phyloP scores from a whole-genome alignment of 2,329 filamentous ascomycete species.

The Sporothrix variecibatus region DNA sequence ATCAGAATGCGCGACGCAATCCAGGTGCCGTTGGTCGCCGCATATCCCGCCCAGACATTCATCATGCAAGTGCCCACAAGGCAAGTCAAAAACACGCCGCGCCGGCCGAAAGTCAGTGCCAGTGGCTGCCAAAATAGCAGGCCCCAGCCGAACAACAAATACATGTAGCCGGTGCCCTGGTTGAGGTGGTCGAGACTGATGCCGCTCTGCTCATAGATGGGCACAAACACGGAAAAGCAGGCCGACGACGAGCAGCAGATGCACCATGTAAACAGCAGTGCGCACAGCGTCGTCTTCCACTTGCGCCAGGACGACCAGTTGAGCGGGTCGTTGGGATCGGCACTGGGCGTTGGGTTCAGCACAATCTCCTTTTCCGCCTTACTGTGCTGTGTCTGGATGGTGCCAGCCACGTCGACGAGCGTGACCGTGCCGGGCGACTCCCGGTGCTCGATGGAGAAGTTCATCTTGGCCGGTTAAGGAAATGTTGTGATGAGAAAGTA shows the following conservation, averaged over 20 bases:
- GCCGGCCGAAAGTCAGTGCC: constrained; percentile 46
- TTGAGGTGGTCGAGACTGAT: constrained; percentile 50
- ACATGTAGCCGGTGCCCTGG: constrained; percentile 51
- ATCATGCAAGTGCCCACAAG: constrained; percentile 37
- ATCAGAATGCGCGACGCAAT: constrained; percentile 47
- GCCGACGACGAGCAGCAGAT: constrained; percentile 41
- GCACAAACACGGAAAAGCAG: constrained; percentile 52
- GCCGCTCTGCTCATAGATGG: constrained; percentile 49
- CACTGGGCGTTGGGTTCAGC: constrained; percentile 18
- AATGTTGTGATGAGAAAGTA: neutral
- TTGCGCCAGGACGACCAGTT: constrained; percentile 41
- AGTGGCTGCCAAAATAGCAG: constrained; percentile 51
- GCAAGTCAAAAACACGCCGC: constrained; percentile 33
- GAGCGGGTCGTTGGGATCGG: constrained; percentile 24
- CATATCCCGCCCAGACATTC: constrained; percentile 43
- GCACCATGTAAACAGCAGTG: constrained; percentile 17
- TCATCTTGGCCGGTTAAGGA: neutral
- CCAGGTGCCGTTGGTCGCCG: constrained; percentile 45
- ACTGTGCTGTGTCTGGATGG: constrained; percentile 15
- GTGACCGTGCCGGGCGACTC: constrained; percentile 19
- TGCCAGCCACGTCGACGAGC: constrained; percentile 13
- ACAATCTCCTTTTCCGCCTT: constrained; percentile 10
- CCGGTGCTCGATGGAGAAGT: neutral
- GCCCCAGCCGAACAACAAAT: constrained; percentile 47
- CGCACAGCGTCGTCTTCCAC: constrained; percentile 9